Evolutionary conservation across 148 eudicot species (phyloP), one percentile per base, ranked within the genome.

Genomic region (Amaranthus hypochondriacus): DNA sequence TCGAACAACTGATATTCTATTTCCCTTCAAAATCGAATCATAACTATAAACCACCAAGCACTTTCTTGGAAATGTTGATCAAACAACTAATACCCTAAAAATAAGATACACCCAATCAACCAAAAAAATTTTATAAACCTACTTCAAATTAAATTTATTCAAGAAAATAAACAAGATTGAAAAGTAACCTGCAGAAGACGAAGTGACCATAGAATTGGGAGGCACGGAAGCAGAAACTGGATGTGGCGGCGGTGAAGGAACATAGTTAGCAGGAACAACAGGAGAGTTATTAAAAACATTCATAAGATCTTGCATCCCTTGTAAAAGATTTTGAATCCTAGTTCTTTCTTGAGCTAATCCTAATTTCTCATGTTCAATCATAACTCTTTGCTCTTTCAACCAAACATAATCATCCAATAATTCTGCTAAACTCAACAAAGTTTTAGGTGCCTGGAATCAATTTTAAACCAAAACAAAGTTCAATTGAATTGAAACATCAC

Each of bases 301-400:
- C 95, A 93, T 85, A 4, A 73, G 84, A 81, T 83, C 82, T 70
- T 91, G 97, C 91, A 91, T 86, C 2, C 97, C 92, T 67, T 63
- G 83, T 64, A 91, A 81, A 69, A 93, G 83, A 14, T 79, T 82
- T 73, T 89, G 92, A 70, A 91, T 81, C 79, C 92, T 71, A 21
- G 65, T 52, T 49, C 79, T 86, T 68, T 90, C 98, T 43, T 74
- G 88, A 57, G 84, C 88, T 73, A 93, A 71, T 56, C 77, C 86
- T 9, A 50, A 60, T 80, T 82, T 88, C 68, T 91, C 89, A 50
- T 90, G 88, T 63, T 89, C 92, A 60, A 93, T 15, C 14, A 80
- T 71, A 72, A 93, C 84, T 52, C 82, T 90, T 72, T 90, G 88
- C 80, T 84, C 98, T 84, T 93, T 93, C 79, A 93, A 75, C 57